Base-by-base conservation (phyloP, 257 asterid species). In the Solanum neorickii region DNA sequence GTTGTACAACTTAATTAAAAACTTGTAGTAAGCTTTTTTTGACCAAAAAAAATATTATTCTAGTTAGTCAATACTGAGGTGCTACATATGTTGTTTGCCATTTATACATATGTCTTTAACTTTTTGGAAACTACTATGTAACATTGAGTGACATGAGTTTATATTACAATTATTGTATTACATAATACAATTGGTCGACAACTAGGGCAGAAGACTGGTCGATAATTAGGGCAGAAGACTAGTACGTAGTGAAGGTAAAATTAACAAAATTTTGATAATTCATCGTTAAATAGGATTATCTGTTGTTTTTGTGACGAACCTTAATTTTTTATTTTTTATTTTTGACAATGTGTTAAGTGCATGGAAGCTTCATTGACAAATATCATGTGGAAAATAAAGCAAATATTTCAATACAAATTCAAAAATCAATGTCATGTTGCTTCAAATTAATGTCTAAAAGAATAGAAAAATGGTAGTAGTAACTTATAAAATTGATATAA, bases 181-280 rank as follows among this genome's bases (percentile, higher is more conserved):
- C 10, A 27, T 66, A 37, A 66, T 7, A 66, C 37, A 27, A 3
- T 13, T 3, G 74, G 27, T 66, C 8, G 9, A 3, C 1, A 25
- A 66, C 12, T 12, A 25, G 4, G 18, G 7, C 27, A 25, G 29
- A 25, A 66, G 1, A 4, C 29, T 2, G 73, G 27, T 66, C 8
- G 10, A 1, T 2, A 25, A 66, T 27, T 12, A 27, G 5, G 18
- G 3, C 27, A 27, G 31, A 25, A 66, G 1, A 5, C 31, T 66
- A 59, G 1, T 59, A 59, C 2, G 3, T 59, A 21, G 0, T 1
- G 2, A 0, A 10, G 6, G 5, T 12, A 25, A 2, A 25, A 11
- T 1, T 65, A 65, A 25, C 35, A n/a, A 0, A 5, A 23, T 12
- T 12, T 65, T 65, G 7, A 65, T 62, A 11, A 62, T n/a, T 5